Percentiles rank a stretch among this genome's conserved stretches.
These are phyloP conservation scores for Metschnikowia amazonensis DNA, from an alignment of 805 yeast species.

Conservation along the genomic window DNA sequence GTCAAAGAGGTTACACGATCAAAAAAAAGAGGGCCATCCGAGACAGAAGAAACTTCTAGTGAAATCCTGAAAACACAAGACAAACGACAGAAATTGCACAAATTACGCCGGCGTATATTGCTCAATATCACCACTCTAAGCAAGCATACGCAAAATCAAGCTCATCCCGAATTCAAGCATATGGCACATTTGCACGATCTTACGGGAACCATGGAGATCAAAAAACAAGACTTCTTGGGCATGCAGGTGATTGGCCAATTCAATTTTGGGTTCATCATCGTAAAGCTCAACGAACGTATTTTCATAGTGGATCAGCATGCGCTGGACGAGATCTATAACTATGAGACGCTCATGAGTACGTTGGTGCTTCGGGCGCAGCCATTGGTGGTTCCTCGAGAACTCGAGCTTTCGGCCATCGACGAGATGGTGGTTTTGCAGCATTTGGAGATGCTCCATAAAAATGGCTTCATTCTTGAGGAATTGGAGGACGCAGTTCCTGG, in stretches of 20 bases:
- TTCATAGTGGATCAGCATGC: conserved; percentile 97
- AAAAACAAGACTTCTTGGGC: conserved; percentile 64
- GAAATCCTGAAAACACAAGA: neutral
- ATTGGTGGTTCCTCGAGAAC: conserved; percentile 53
- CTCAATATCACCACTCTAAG: neutral
- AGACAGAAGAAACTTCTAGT: neutral
- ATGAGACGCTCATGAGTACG: conserved; percentile 60
- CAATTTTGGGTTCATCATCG: conserved; percentile 90
- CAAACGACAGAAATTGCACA: neutral
- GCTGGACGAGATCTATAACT: conserved; percentile 91
- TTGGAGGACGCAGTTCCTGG: conserved; percentile 56
- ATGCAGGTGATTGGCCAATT: conserved; percentile 92
- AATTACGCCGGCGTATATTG: neutral
- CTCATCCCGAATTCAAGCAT: neutral
- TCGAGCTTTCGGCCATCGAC: conserved; percentile 75
- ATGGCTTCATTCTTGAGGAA: conserved; percentile 64
- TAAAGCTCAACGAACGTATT: conserved; percentile 51
- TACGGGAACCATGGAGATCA: conserved; percentile 32
- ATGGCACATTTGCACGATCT: conserved; percentile 16
- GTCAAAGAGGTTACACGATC: neutral
- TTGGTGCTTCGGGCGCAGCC: conserved; percentile 58
- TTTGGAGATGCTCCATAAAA: conserved; percentile 51
- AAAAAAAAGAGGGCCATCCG: neutral
- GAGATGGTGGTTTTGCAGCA: conserved; percentile 68
- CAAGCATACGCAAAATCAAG: neutral